Percentiles rank a stretch among this genome's conserved stretches.
These are phyloP conservation scores for Myxozyma vanderwaltii DNA, from an alignment of 805 yeast species.

Conservation along the genomic window DNA sequence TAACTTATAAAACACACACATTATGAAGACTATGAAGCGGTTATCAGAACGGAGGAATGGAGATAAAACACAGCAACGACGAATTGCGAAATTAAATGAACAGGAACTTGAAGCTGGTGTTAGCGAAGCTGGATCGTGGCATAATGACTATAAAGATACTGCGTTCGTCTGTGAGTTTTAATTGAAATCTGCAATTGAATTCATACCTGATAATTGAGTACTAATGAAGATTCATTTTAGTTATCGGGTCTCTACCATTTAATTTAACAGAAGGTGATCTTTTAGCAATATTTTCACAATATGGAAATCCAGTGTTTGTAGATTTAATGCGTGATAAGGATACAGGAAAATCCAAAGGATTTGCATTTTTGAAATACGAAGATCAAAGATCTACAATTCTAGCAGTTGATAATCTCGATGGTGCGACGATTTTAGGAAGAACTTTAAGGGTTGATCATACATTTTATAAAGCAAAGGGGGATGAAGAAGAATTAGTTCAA, in stretches of 20 bases:
- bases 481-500: constrained; percentile 30
- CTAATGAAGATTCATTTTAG: constrained; percentile 22
- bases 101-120: constrained; percentile 66
- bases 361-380: constrained; percentile 80
- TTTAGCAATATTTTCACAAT: constrained; percentile 79
- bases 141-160: constrained; percentile 74
- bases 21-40: background rate
- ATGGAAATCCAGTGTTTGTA: constrained; percentile 80
- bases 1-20: too few relatives aligned
- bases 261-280: constrained; percentile 75
- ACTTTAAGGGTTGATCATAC: constrained; percentile 66
- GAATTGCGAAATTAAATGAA: constrained; percentile 48
- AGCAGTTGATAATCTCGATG: constrained; percentile 88
- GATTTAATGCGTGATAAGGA: constrained; percentile 66
- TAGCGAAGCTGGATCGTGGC: constrained; percentile 79
- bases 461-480: constrained; percentile 29
- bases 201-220: too few relatives aligned
- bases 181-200: background rate
- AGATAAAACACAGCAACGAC: constrained; percentile 12
- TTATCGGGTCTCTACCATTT: constrained; percentile 68
- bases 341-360: constrained; percentile 70
- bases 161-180: constrained; percentile 58
- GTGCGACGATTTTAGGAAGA: constrained; percentile 56
- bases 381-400: constrained; percentile 76
- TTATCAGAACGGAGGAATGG: constrained; percentile 7